These are phyloP conservation scores for Babesia bovis DNA, from an alignment of 169 alveolate species.

Conservation along the genomic window DNA sequence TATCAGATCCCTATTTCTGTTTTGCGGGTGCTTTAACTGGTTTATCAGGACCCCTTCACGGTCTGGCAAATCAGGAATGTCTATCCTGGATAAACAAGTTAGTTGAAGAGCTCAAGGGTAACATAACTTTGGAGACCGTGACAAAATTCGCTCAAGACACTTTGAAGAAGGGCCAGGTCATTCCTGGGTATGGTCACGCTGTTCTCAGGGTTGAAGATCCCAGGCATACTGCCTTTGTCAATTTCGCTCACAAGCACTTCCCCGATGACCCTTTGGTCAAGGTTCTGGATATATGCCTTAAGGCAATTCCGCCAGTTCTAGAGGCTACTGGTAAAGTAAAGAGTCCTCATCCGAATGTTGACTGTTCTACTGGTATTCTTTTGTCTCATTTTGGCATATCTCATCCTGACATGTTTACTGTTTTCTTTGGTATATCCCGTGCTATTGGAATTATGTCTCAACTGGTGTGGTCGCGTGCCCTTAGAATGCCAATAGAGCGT, in stretches of 20 bases:
- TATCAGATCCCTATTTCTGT: constrained; percentile 90
- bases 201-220: constrained; percentile 96
- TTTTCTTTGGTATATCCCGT: constrained; percentile 92
- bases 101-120: constrained; percentile 81
- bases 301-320: constrained; percentile 62
- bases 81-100: constrained; percentile 87
- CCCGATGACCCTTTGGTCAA: constrained; percentile 84
- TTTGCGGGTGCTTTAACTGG: constrained; percentile 89
- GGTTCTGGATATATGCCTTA: constrained; percentile 70
- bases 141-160: constrained; percentile 76
- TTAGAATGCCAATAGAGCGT: constrained; percentile 65
- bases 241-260: constrained; percentile 86
- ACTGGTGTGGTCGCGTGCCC: constrained; percentile 67
- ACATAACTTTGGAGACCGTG: constrained; percentile 68
- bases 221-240: constrained; percentile 80
- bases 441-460: constrained; percentile 91
- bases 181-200: constrained; percentile 98
- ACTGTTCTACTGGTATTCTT: constrained; percentile 93
- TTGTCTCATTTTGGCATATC: constrained; percentile 87
- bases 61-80: constrained; percentile 94
- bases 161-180: constrained; percentile 85
- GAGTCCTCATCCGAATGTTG: constrained; percentile 97
- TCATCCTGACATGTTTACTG: constrained; percentile 91
- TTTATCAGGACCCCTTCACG: constrained; percentile 93
- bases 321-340: constrained; percentile 85